These are phyloP conservation scores for Macadamia integrifolia DNA, from an alignment of 164 flowering plant species.

Conservation along the genomic window DNA sequence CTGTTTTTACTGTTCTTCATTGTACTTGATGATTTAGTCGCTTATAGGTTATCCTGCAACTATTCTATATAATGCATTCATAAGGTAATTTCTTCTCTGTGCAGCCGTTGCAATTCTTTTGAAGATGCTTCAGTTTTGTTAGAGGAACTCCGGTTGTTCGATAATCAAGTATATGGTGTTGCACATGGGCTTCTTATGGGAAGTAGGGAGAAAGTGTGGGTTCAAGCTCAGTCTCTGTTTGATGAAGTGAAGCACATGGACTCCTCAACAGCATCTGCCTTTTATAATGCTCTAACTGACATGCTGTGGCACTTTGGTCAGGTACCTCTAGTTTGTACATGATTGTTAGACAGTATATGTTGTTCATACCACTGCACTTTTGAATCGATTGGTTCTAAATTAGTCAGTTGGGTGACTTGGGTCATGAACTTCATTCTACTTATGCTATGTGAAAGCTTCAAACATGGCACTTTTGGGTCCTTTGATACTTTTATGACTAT, in stretches of 20 bases:
- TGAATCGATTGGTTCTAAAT: background rate
- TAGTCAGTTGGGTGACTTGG: background rate
- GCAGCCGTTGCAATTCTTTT: conserved; percentile 91
- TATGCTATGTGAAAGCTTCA: too few species aligned
- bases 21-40: background rate
- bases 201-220: conserved; percentile 59
- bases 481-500: too few species aligned
- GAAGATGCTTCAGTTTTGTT: conserved; percentile 90
- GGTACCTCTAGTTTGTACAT: conserved; percentile 32
- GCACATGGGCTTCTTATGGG: conserved; percentile 97
- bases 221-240: conserved; percentile 75
- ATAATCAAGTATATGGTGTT: conserved; percentile 90
- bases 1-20: background rate
- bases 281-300: conserved; percentile 96
- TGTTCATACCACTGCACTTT: background rate
- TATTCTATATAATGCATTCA: background rate
- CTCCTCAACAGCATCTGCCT: conserved; percentile 90
- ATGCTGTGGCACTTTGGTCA: conserved; percentile 99
- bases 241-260: conserved; percentile 91
- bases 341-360: background rate
- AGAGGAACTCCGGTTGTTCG: conserved; percentile 86
- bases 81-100: conserved; percentile 14
- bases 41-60: background rate
- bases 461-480: too few species aligned
- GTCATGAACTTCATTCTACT: background rate